phyloP scores from a whole-genome alignment of 2,329 filamentous ascomycete genomes.

The Trichophyton benhamiae region DNA sequence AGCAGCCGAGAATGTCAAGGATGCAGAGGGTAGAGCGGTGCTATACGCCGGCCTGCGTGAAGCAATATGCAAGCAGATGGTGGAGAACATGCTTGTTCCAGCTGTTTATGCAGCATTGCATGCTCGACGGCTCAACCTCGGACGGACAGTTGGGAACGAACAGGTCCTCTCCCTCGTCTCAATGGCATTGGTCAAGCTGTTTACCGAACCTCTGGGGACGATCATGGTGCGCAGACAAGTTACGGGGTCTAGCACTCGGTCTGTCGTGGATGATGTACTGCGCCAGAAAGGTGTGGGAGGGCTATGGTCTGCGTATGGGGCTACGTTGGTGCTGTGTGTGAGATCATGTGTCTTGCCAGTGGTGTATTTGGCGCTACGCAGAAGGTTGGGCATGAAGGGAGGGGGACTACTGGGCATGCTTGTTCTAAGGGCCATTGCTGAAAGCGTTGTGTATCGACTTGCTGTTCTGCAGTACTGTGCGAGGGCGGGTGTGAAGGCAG shows the following conservation, averaged over 20 bases:
- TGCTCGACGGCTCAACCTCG: neutral
- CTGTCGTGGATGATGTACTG: neutral
- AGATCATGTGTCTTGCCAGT: slow-evolving; percentile 83
- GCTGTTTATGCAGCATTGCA: neutral
- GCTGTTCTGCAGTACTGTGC: neutral
- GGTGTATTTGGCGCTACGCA: slow-evolving; percentile 56
- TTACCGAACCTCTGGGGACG: neutral
- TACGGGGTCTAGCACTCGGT: neutral
- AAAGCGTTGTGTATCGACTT: neutral
- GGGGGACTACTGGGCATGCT: neutral
- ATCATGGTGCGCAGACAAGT: neutral
- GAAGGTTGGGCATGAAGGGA: neutral
- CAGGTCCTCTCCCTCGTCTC: neutral
- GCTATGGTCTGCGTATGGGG: slow-evolving; percentile 82
- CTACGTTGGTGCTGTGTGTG: slow-evolving; percentile 63
- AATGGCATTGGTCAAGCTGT: neutral
- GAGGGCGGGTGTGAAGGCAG: neutral
- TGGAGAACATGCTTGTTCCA: neutral
- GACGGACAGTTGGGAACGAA: neutral
- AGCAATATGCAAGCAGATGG: slow-evolving; percentile 53
- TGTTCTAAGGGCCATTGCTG: neutral
- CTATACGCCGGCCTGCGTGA: slow-evolving; percentile 56
- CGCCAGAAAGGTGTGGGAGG: slow-evolving; percentile 66
- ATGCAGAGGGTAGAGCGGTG: slow-evolving; percentile 41
- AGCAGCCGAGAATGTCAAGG: slow-evolving; percentile 35